Percentiles rank a stretch among this genome's conserved stretches.
These are phyloP conservation scores for Metschnikowia vanudenii DNA, from an alignment of 805 yeast species.

Conservation along the genomic window DNA sequence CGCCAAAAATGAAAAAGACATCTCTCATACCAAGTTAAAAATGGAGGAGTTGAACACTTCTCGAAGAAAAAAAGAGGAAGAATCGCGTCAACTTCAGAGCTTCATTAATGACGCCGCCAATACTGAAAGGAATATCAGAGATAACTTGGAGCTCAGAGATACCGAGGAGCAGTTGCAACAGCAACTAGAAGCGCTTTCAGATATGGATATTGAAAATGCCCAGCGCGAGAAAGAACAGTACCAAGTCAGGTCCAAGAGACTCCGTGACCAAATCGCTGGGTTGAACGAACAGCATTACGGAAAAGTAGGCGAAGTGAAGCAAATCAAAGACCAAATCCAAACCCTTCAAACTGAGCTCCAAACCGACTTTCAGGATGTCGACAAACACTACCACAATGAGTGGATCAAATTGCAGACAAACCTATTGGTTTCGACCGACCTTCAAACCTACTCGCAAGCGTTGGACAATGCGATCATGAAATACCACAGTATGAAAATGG, in stretches of 20 bases:
- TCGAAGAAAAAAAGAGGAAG: constrained; percentile 17
- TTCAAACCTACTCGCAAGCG: constrained; percentile 77
- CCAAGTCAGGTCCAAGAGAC: constrained; percentile 51
- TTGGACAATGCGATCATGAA: constrained; percentile 92
- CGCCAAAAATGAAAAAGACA: constrained; percentile 20
- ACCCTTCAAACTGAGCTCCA: constrained; percentile 56
- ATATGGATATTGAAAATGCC: constrained; percentile 56
- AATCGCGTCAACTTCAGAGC: constrained; percentile 35
- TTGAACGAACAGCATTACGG: constrained; percentile 68
- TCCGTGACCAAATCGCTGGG: constrained; percentile 50
- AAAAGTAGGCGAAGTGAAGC: constrained; percentile 81
- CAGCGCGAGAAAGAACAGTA: constrained; percentile 59
- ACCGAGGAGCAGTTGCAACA: constrained; percentile 38
- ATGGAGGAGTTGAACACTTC: constrained; percentile 15
- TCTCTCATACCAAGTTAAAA: neutral
- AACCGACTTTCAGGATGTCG: constrained; percentile 70
- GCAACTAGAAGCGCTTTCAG: constrained; percentile 39
- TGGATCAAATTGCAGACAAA: constrained; percentile 77
- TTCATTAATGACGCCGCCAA: constrained; percentile 55
- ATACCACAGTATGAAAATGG: constrained; percentile 88
- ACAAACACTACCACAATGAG: constrained; percentile 60
- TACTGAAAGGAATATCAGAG: constrained; percentile 60
- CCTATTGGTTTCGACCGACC: constrained; percentile 72
- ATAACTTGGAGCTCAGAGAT: constrained; percentile 59
- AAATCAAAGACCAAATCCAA: constrained; percentile 68